phyloP scores from a whole-genome alignment of 164 flowering plant genomes.

The Liquidambar formosana region DNA sequence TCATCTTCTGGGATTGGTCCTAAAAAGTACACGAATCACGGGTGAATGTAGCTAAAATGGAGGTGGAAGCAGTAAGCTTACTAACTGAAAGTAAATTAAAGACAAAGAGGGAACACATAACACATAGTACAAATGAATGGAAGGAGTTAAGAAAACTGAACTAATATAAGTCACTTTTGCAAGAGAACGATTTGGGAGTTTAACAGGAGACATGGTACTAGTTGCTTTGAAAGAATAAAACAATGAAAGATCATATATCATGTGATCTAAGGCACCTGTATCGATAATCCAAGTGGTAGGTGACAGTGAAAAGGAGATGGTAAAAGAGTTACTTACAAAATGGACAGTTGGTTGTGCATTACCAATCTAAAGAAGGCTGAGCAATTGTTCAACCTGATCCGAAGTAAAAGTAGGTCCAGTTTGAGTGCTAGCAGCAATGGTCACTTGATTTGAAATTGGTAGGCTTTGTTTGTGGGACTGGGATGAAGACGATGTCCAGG shows the following conservation, averaged over 20 bases:
- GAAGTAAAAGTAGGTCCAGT: background rate
- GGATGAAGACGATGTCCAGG: background rate
- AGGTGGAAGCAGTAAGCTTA: background rate
- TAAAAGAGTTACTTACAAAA: background rate
- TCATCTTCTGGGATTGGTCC: background rate
- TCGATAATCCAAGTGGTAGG: background rate
- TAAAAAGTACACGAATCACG: background rate
- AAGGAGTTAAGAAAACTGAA: background rate
- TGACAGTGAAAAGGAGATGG: background rate
- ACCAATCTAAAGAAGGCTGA: background rate
- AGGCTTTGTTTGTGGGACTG: too few relatives aligned
- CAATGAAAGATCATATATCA: background rate
- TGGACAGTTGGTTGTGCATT: background rate
- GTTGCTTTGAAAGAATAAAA: background rate
- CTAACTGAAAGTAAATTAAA: too few relatives aligned
- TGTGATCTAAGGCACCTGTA: background rate
- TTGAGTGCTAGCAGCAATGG: background rate
- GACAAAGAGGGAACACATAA: too few relatives aligned
- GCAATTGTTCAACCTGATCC: background rate
- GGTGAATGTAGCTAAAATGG: background rate
- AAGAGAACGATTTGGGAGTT: background rate
- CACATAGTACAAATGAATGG: background rate
- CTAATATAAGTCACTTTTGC: background rate
- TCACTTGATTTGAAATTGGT: too few relatives aligned
- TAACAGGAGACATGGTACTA: background rate